Evolutionary conservation across 768 basidiomycete genomes (phyloP), one percentile per base, ranked within the genome.

Genomic region (Tremella yokohamensis): DNA sequence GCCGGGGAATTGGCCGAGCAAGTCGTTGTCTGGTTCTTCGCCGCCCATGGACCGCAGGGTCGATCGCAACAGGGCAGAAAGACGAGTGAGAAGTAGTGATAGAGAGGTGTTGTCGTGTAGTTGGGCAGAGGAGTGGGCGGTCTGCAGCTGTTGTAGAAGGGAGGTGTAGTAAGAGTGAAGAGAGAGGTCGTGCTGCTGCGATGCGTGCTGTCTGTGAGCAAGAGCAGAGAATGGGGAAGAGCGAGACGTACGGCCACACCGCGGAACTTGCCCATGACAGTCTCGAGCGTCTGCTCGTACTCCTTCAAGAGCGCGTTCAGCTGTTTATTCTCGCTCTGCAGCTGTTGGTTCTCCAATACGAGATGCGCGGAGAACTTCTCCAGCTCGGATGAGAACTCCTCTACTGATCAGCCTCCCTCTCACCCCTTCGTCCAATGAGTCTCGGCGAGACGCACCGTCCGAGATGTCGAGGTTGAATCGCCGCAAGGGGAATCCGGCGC

Each of bases 261-360:
- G 58, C 93, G 83, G 75, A 98, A 97, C 78, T 97, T 97, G 52
- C 85, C 79, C 96, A 99, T 98, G 73, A 98, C 89, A 25, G 86
- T 92, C 68, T 97, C 93, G 80, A 99, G 83, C 2, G 93, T 96
- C 54, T 81, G 81, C 75, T 98, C 93, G 73, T 98, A 94, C 76
- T 99, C 96, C 71, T 92, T 93, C 56, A 98, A 80, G 24, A 99
- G 81, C 24, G 84, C 67, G 64, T 86, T 87, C 26, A 98, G 82
- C 72, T 98, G 94, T 75, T 89, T 92, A 80, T 99, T 98, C 78
- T 99, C 96, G 61, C 97, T 87, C 49, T 89, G 80, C 1, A 99
- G 79, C 0, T 85, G 83, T 70, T 96, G 93, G 74, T 98, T 98
- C 77, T 99, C 96, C 57, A 94, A 85, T 47, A 97, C 84, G 40